Evolutionary conservation across 78 protist species (phyloP).

Genomic region (Pelomyxa schiedti): DNA sequence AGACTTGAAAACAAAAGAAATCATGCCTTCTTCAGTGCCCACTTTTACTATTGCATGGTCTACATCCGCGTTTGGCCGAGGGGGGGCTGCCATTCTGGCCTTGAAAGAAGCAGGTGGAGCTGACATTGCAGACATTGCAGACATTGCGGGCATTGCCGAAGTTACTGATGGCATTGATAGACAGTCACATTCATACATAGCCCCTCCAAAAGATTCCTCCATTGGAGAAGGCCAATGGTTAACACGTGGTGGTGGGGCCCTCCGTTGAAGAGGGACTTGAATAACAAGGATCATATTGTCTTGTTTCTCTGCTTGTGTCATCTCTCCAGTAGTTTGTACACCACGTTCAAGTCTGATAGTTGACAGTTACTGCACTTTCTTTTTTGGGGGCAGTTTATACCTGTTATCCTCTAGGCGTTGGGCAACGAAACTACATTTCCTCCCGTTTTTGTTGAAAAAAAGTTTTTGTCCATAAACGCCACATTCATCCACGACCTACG

Average conservation of each 20-base stretch:
- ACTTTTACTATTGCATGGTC: slow-evolving; percentile 7
- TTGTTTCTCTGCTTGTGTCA: background rate
- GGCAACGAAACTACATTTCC: background rate
- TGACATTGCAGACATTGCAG: too few relatives aligned
- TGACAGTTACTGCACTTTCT: background rate
- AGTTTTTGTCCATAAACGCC: background rate
- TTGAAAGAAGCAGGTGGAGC: background rate
- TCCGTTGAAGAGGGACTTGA: slow-evolving; percentile 2
- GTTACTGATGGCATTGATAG: background rate
- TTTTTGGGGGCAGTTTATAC: background rate
- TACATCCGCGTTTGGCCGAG: background rate
- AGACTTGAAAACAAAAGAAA: background rate
- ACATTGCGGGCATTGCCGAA: background rate
- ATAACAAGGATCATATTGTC: slow-evolving; percentile 2
- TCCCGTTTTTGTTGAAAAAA: slow-evolving; percentile 6
- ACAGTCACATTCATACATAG: too few relatives aligned
- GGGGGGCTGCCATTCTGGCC: background rate
- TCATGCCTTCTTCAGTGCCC: background rate
- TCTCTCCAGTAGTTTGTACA: too few relatives aligned
- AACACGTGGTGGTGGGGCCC: too few relatives aligned
- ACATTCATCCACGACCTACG: background rate
- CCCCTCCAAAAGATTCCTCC: too few relatives aligned
- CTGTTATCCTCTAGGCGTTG: slow-evolving; percentile 2
- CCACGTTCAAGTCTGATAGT: too few relatives aligned
- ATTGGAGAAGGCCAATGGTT: too few relatives aligned